Base-by-base conservation (phyloP, 2,329 filamentous ascomycete genomes). In the Rhynchosporium graminicola region DNA sequence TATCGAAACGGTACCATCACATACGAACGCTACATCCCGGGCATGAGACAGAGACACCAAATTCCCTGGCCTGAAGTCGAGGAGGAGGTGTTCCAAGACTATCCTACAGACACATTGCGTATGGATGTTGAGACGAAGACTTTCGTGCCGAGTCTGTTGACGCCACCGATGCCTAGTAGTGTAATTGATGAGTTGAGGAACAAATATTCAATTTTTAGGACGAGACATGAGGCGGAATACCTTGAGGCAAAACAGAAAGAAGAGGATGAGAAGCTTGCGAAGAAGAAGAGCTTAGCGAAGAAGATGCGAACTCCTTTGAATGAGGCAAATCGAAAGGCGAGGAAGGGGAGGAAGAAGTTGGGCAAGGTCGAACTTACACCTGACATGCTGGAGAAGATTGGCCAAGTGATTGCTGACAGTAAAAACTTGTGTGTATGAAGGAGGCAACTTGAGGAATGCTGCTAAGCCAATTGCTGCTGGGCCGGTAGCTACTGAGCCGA, bases 181-280 rank as follows among this genome's bases (percentile, higher is more conserved):
- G 83, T 97, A 43, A 83, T 96, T 68, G 87, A 97, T 75, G 94
- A 98, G 80, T 81, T 98, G 73, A 84, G 92, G 73, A 89, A 90
- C 80, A 89, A 87, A 74, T 96, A 88, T 82, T 90, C 88, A 69
- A 86, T 83, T 71, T 95, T 93, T 85, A 83, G 92, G 72, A 92
- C 87, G 59, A 82, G 91, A 54, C 91, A 96, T 78, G 89, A 92
- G 66, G 79, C 83, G 51, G 89, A 88, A 75, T 96, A 89, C 74
- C 76, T 93, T 58, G 80, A 80, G 68, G 78, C 80, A 76, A 88
- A 87, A 80, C 80, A 85, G 75, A 77, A 80, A 63, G 82, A 88
- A 74, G 87, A 84, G 64, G 76, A 76, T 54, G 77, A 77, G 66
- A 74, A 76, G 69, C 75, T 78, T 51, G 69, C 63, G 26, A 69